phyloP scores from a whole-genome alignment of 2,329 filamentous ascomycete genomes.

The Mycosphaerella arachidis region DNA sequence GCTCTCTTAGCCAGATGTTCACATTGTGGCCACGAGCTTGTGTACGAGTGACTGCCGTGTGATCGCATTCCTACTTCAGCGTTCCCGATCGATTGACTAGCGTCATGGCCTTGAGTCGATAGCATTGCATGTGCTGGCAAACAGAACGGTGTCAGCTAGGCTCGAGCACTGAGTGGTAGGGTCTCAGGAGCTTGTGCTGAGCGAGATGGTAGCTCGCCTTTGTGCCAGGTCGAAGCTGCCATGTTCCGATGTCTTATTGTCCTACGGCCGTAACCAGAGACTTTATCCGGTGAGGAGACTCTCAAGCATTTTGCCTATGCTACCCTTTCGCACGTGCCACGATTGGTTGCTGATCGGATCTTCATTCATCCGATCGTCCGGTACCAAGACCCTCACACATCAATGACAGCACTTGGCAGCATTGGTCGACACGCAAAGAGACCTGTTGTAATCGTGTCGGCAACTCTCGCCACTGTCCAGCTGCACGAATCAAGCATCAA shows the following conservation, averaged over 20 bases:
- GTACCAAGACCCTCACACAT: constrained; percentile 36
- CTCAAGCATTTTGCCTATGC: constrained; percentile 36
- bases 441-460: constrained; percentile 33
- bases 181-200: constrained; percentile 10
- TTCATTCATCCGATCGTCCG: constrained; percentile 41
- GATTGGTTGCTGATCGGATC: constrained; percentile 34
- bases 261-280: constrained; percentile 31
- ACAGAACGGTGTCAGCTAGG: constrained; percentile 42
- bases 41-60: no score
- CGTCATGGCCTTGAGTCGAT: constrained; percentile 43
- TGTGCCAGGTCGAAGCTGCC: constrained; percentile 37
- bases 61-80: no score
- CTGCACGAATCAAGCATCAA: constrained; percentile 11
- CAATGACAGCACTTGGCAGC: constrained; percentile 23
- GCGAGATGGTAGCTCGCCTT: no score
- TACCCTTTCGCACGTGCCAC: constrained; percentile 40
- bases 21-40: no score
- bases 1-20: no score
- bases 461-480: constrained; percentile 22
- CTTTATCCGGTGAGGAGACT: constrained; percentile 29
- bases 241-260: constrained; percentile 37
- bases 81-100: constrained; percentile 42
- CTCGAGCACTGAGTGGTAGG: constrained; percentile 46
- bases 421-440: constrained; percentile 40
- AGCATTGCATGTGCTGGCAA: constrained; percentile 39